Evolutionary conservation across 768 basidiomycete genomes (phyloP).

Genomic region (Russula compacta): DNA sequence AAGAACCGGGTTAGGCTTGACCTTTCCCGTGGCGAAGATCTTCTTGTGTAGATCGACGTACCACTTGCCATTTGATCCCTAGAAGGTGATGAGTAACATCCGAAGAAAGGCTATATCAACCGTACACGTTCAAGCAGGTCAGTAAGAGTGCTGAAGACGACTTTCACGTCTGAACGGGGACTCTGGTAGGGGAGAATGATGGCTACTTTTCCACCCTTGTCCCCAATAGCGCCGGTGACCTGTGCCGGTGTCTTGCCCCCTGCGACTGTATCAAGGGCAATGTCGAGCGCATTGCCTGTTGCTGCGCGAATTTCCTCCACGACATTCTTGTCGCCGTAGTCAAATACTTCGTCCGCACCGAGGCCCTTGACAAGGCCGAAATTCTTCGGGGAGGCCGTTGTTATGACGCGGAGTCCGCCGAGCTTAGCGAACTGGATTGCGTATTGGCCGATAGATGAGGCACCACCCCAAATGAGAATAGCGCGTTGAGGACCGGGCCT

Average conservation of each 20-base stretch:
- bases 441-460: slow-evolving; percentile 30
- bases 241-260: slow-evolving; percentile 5
- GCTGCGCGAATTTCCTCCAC: slow-evolving; percentile 23
- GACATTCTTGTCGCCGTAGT: slow-evolving; percentile 24
- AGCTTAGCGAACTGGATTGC: slow-evolving; percentile 28
- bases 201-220: slow-evolving; percentile 16
- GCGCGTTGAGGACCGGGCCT: not conserved
- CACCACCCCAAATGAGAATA: slow-evolving; percentile 17
- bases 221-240: slow-evolving; percentile 7
- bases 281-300: slow-evolving; percentile 18
- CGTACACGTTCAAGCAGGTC: not conserved
- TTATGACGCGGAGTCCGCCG: slow-evolving; percentile 27
- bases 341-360: slow-evolving; percentile 31
- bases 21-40: slow-evolving; percentile 17
- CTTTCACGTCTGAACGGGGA: not conserved
- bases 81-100: not conserved
- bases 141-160: not conserved
- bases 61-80: slow-evolving; percentile 19
- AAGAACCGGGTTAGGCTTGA: slow-evolving; percentile 25
- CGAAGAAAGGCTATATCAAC: too few relatives aligned
- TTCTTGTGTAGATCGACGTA: slow-evolving; percentile 21
- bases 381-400: slow-evolving; percentile 31
- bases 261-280: slow-evolving; percentile 21
- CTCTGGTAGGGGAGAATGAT: slow-evolving; percentile 7
- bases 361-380: slow-evolving; percentile 27